Base-by-base conservation (phyloP, 495 filamentous ascomycete genomes). In the Daldinia decipiens region DNA sequence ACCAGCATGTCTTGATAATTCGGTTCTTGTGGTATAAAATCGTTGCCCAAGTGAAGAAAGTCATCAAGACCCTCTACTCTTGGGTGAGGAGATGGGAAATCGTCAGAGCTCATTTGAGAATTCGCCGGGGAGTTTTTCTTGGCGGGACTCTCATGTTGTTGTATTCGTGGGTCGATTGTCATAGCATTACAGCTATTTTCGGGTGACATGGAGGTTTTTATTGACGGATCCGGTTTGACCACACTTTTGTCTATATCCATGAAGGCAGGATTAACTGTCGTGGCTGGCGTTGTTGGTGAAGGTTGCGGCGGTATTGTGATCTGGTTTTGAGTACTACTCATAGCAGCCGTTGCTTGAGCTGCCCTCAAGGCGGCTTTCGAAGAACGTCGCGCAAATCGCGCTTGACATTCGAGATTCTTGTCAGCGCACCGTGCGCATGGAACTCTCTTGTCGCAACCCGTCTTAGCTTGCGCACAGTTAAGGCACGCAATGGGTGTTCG, bases 371-470 rank as follows among this genome's bases (percentile, higher is more conserved):
- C 79, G 2, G 78, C 78, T 74, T 88, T 88, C 17, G 86, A 83
- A 1, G 85, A 81, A 53, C 87, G 80, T 7, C 88, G 81, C 5
- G 87, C 87, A 61, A 83, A 87, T 13, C 88, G 79, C 21, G 86
- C 75, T 40, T 81, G 82, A 69, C 88, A 91, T 13, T 78, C 62
- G 12, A 90, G 80, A 70, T 86, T 86, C 72, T 89, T 85, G 27
- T 84, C 83, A 1, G 82, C 74, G 72, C 88, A 90, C 63, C 88
- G 79, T 45, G 82, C 81, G 74, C 87, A 90, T 9, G 88, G 88
- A 11, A 88, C 83, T 75, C 82, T 82, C 76, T 90, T 90, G 71
- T 91, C 89, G 72, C 89, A 91, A n/a, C 85, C 87, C 5, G 88
- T 89, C 78, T 89, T 89, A 24, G 87, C 87, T 68, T 80, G 87